phyloP scores from a whole-genome alignment of 805 yeast genomes.

The Barnettozyma californica region DNA sequence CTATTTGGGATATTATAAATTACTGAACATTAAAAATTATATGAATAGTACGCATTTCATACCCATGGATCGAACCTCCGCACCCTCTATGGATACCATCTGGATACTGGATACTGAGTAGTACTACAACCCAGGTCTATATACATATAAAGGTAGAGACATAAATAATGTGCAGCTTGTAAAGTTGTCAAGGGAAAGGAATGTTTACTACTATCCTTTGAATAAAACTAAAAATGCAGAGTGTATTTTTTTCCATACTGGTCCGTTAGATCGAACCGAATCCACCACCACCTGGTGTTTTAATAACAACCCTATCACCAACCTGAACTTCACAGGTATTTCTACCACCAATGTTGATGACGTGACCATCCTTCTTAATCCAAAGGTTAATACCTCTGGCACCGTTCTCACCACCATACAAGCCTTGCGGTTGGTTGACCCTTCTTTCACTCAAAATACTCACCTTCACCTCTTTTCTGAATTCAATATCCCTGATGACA shows the following conservation, averaged over 20 bases:
- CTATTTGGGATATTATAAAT: no score
- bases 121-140: no score
- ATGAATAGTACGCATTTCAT: no score
- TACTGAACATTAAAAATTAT: no score
- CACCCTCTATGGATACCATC: no score
- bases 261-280: constrained; percentile 40
- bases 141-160: no score
- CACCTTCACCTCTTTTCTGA: constrained; percentile 63
- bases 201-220: background rate
- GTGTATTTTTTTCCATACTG: background rate
- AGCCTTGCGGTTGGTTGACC: constrained; percentile 78
- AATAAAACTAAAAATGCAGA: background rate
- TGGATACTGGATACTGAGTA: no score
- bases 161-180: no score
- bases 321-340: constrained; percentile 48
- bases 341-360: constrained; percentile 64
- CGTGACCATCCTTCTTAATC: constrained; percentile 34
- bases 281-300: constrained; percentile 88
- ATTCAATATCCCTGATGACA: constrained; percentile 79
- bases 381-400: constrained; percentile 61
- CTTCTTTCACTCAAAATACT: constrained; percentile 67
- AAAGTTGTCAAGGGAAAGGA: no score
- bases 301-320: constrained; percentile 64
- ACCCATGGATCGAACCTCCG: no score
- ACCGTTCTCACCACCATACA: constrained; percentile 79